Evolutionary conservation across 148 eudicot species (phyloP).

Genomic region (Rhododendron henanense): DNA sequence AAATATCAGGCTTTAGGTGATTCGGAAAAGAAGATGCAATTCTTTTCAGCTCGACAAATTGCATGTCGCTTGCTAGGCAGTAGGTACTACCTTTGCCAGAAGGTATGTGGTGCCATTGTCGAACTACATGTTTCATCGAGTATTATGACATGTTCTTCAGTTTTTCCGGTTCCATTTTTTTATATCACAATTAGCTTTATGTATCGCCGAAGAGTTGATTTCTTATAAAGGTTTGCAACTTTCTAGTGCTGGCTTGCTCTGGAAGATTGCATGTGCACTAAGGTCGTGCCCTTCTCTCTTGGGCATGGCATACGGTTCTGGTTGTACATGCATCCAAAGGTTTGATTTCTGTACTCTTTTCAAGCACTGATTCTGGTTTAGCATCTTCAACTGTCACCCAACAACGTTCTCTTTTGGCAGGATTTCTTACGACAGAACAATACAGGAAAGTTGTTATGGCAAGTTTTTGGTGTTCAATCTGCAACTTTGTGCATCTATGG

Average conservation of each 20-base stretch:
- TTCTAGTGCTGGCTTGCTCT: slow-evolving; percentile 86
- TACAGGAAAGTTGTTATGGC: slow-evolving; percentile 97
- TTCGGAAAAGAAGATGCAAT: slow-evolving; percentile 75
- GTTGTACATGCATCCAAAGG: slow-evolving; percentile 99
- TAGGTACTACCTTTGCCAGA: slow-evolving; percentile 93
- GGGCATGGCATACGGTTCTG: slow-evolving; percentile 73
- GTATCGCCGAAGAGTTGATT: background rate
- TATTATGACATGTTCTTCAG: background rate
- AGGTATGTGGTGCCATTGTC: slow-evolving; percentile 33
- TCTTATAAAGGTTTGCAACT: background rate
- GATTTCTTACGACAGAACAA: slow-evolving; percentile 95
- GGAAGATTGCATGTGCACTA: slow-evolving; percentile 90
- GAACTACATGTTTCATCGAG: background rate
- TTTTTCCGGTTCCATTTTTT: background rate
- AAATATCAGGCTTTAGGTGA: slow-evolving; percentile 56
- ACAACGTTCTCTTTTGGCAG: slow-evolving; percentile 30
- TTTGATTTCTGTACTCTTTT: slow-evolving; percentile 20
- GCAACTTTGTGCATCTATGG: slow-evolving; percentile 90
- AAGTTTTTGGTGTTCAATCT: slow-evolving; percentile 84
- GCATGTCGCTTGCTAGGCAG: slow-evolving; percentile 99
- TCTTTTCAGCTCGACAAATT: slow-evolving; percentile 86
- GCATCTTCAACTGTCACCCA: background rate
- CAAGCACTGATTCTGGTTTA: background rate
- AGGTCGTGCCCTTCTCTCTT: slow-evolving; percentile 45
- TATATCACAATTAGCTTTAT: background rate